These are phyloP conservation scores for Ramaria sp. DNA, from an alignment of 768 basidiomycete species.

Conservation along the genomic window DNA sequence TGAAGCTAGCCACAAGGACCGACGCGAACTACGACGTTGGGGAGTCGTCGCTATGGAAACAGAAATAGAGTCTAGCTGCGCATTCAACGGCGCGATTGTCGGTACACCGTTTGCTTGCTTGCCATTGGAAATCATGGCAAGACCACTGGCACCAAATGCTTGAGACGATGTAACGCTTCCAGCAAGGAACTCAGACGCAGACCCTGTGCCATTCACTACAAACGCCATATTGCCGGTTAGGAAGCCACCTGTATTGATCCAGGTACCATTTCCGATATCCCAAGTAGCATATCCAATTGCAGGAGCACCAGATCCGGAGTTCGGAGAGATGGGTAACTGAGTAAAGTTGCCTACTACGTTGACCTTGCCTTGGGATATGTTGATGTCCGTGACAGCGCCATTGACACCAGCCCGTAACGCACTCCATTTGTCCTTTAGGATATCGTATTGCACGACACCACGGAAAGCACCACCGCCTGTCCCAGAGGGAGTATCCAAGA, in stretches of 20 bases:
- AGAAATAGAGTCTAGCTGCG: conserved; percentile 35
- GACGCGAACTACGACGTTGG: conserved; percentile 28
- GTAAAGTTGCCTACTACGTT: conserved; percentile 74
- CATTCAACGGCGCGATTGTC: conserved; percentile 46
- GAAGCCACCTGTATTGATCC: conserved; percentile 71
- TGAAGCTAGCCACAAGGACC: conserved; percentile 36
- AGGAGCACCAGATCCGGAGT: conserved; percentile 22
- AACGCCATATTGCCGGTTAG: conserved; percentile 60
- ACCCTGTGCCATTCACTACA: conserved; percentile 51
- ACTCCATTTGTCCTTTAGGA: conserved; percentile 53
- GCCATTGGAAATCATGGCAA: conserved; percentile 69
- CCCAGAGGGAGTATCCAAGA: conserved; percentile 52
- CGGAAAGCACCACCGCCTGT: conserved; percentile 41
- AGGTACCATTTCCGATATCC: conserved; percentile 46
- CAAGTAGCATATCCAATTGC: conserved; percentile 66
- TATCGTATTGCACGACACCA: conserved; percentile 63
- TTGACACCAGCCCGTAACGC: conserved; percentile 65
- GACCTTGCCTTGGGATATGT: conserved; percentile 36
- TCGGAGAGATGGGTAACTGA: conserved; percentile 23
- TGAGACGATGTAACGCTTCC: conserved; percentile 49
- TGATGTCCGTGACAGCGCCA: conserved; percentile 58
- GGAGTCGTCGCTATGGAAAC: conserved; percentile 22
- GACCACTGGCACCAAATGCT: conserved; percentile 64
- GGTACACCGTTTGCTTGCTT: conserved; percentile 35
- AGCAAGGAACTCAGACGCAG: conserved; percentile 50